A percentile compares a stretch with the other conserved stretches of the same genome.
Conservation (phyloP, 192 early-diverging fungal species). For the Podila verticillata region DNA sequence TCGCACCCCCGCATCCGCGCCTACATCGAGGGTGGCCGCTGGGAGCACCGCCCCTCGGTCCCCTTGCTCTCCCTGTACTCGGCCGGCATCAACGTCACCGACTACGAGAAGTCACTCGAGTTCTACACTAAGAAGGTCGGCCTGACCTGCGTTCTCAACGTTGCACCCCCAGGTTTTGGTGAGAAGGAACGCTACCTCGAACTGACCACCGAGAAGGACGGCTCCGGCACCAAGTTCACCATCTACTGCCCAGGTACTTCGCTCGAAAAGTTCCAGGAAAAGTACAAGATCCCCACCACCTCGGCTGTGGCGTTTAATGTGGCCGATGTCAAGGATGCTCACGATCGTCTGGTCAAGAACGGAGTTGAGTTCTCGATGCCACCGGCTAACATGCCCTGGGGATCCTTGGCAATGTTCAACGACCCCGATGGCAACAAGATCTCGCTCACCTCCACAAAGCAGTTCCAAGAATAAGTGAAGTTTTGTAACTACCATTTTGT, state of each 20-base stretch:
- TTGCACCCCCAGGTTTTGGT: background rate
- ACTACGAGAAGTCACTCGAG: slow-evolving; percentile 25
- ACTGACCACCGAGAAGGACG: slow-evolving; percentile 9
- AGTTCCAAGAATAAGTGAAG: background rate
- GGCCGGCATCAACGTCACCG: slow-evolving; percentile 11
- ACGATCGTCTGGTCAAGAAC: slow-evolving; percentile 36
- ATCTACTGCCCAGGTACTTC: slow-evolving; percentile 14
- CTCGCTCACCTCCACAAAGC: background rate
- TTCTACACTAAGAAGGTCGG: slow-evolving; percentile 34
- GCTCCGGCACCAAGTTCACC: slow-evolving; percentile 25
- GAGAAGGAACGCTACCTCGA: slow-evolving; percentile 24
- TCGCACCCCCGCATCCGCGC: slow-evolving; percentile 27
- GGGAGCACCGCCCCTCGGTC: slow-evolving; percentile 25
- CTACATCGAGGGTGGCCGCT: slow-evolving; percentile 43
- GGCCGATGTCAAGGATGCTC: slow-evolving; percentile 16
- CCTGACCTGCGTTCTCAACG: slow-evolving; percentile 16
- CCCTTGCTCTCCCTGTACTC: slow-evolving; percentile 23
- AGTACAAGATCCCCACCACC: background rate
- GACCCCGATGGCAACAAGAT: slow-evolving; percentile 42
- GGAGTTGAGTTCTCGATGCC: slow-evolving; percentile 33
- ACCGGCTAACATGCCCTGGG: slow-evolving; percentile 32
- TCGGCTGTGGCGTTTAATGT: slow-evolving; percentile 19
- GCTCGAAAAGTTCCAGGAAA: slow-evolving; percentile 9
- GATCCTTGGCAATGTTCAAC: slow-evolving; percentile 23
- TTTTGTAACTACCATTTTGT: background rate